Base-by-base conservation (phyloP, 2,329 filamentous ascomycete species). In the Rhynchosporium agropyri region DNA sequence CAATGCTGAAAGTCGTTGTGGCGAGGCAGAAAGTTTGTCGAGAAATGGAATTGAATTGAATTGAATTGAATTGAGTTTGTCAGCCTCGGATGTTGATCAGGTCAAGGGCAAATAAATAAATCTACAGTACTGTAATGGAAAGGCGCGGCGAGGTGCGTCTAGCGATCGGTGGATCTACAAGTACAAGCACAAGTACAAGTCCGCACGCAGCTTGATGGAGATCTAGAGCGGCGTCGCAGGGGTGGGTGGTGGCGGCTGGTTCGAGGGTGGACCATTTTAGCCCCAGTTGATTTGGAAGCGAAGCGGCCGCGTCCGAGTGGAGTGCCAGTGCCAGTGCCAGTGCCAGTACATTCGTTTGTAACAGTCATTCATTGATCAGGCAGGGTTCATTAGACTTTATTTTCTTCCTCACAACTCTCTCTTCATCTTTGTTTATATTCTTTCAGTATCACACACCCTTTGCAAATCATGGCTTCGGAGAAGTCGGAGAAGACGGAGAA, bases 401-500 rank as follows among this genome's bases (percentile, higher is more conserved):
- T 29, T 51, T 53, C 55, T 28, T 60, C 28, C 40, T 46, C 36
- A 45, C 46, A 62, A 9, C 38, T 62, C 12, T 36, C 15, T 40
- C 20, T 31, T 31, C 12, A 20, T 20, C 20, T 15, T 48, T 36
- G 48, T 40, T n/a, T 54, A 3, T 12, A 31, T 28, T 20, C 33
- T 45, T 59, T 51, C n/a, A 62, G 51, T 45, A 8, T 43, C 20
- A 10, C 20, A 20, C 20, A 50, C 15, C 31, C 31, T 61, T 55
- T 59, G 4, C 46, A 20, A 33, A 42, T 50, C 53, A 50, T 62
- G 59, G 50, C 46, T 55, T 13, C 20, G 45, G 38, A 56, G 3
- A 49, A 12, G 49, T 69, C 65, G 55, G 67, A 40, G 48, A 69
- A 73, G 55, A 75, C 20, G 46, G 40, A 57, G 3, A 49, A 9